These are phyloP conservation scores for Trichoderma gracile DNA, from an alignment of 2,329 filamentous ascomycete genomes.

Conservation along the genomic window DNA sequence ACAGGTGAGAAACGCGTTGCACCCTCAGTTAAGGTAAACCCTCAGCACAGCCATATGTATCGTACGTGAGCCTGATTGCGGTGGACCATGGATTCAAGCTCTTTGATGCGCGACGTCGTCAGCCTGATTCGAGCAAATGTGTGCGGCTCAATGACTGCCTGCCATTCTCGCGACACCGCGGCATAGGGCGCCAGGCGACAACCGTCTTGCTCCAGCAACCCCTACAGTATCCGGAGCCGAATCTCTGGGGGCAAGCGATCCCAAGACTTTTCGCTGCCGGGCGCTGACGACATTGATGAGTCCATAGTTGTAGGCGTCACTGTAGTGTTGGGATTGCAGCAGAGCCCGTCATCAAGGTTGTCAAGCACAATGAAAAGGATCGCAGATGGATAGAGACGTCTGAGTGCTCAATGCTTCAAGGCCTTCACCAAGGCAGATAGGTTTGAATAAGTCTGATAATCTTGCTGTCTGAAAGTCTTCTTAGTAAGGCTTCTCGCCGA, in stretches of 20 bases:
- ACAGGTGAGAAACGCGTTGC: too few relatives aligned
- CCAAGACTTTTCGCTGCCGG: neutral
- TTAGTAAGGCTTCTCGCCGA: too few relatives aligned
- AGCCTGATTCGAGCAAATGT: slow-evolving; percentile 37
- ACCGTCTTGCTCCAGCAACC: slow-evolving; percentile 28
- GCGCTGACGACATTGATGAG: neutral
- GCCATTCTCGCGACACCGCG: slow-evolving; percentile 39
- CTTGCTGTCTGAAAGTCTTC: too few relatives aligned
- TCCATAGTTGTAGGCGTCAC: too few relatives aligned
- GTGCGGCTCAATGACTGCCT: slow-evolving; percentile 34
- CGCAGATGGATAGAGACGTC: too few relatives aligned
- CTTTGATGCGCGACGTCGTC: slow-evolving; percentile 33
- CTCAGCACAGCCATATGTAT: slow-evolving; percentile 32
- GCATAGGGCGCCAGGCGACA: slow-evolving; percentile 31
- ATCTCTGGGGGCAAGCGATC: neutral
- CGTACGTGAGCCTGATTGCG: slow-evolving; percentile 34
- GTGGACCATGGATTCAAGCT: slow-evolving; percentile 34
- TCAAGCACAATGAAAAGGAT: too few relatives aligned
- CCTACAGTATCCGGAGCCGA: slow-evolving; percentile 28
- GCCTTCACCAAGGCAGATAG: too few relatives aligned
- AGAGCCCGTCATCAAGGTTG: too few relatives aligned
- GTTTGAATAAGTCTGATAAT: too few relatives aligned
- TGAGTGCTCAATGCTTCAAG: too few relatives aligned
- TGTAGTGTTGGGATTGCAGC: too few relatives aligned
- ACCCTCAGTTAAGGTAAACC: too few relatives aligned